Conservation (phyloP, 345 rosid genomes). For the Aurinia saxatilis region DNA sequence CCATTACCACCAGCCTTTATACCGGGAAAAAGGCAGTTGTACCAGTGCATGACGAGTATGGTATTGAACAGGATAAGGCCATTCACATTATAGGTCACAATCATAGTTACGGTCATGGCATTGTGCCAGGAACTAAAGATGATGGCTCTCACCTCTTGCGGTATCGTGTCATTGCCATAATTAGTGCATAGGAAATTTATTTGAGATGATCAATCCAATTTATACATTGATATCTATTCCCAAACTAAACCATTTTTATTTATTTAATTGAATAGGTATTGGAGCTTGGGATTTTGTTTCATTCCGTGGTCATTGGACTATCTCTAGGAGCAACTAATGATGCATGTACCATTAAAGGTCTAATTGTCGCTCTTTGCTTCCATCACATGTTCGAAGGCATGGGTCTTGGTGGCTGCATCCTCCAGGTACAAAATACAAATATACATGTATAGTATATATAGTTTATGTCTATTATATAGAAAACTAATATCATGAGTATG, state of each 20-base stretch:
- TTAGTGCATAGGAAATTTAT: constrained; percentile 10
- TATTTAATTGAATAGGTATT: constrained; percentile 37
- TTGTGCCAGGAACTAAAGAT: constrained; percentile 1
- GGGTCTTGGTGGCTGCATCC: too few species aligned
- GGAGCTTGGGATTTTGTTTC: constrained; percentile 69
- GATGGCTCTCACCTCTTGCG: constrained; percentile 38
- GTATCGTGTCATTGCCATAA: too few species aligned
- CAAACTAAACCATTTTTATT: not conserved
- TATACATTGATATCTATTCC: not conserved
- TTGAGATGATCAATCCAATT: not conserved
- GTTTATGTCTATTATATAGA: not conserved
- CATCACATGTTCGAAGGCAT: too few species aligned
- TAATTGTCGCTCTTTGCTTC: too few species aligned
- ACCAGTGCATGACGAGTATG: constrained; percentile 15
- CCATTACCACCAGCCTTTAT: too few species aligned
- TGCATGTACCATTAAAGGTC: constrained; percentile 57
- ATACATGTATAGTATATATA: not conserved
- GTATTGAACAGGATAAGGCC: constrained; percentile 20
- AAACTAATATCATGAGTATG: not conserved
- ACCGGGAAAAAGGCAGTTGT: constrained; percentile 14
- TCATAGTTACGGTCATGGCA: constrained; percentile 5
- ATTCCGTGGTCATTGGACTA: too few species aligned
- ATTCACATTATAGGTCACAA: not conserved
- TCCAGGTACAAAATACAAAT: constrained; percentile 37
- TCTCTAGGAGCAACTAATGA: too few species aligned